Conservation (phyloP, 23 red algal species). For the Cyanidioschyzon merolae region DNA sequence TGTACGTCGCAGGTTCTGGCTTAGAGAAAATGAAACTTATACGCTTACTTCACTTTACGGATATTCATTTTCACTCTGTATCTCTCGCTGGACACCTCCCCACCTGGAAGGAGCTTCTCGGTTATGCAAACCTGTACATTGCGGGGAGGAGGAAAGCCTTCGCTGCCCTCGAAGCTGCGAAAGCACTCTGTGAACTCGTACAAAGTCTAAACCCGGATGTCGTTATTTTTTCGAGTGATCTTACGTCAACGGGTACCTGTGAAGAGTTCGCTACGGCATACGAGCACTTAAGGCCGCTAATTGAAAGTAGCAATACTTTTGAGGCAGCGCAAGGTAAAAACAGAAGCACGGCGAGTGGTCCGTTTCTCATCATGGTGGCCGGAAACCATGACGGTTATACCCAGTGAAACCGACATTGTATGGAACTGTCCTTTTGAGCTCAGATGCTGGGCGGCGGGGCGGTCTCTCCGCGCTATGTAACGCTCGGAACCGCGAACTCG, state of each 20-base stretch:
- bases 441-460: slow-evolving; percentile 22
- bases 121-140: slow-evolving; percentile 1
- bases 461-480: not conserved
- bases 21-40: not conserved
- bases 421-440: slow-evolving; percentile 18
- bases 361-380: slow-evolving; percentile 26
- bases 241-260: not conserved
- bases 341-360: not conserved
- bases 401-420: not conserved
- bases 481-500: not conserved
- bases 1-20: not conserved
- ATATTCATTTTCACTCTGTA: slow-evolving; percentile 1
- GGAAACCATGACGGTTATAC: slow-evolving; percentile 31
- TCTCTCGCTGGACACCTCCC: not conserved
- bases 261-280: not conserved
- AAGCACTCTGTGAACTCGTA: not conserved
- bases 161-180: not conserved
- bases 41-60: slow-evolving; percentile 1
- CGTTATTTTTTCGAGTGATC: slow-evolving; percentile 13
- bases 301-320: not conserved
- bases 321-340: not conserved
- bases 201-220: not conserved
- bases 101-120: not conserved
- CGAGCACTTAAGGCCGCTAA: not conserved
- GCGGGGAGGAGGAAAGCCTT: not conserved